Conservation (phyloP, 2,329 filamentous ascomycete genomes). For the Fusarium oligoseptatum region DNA sequence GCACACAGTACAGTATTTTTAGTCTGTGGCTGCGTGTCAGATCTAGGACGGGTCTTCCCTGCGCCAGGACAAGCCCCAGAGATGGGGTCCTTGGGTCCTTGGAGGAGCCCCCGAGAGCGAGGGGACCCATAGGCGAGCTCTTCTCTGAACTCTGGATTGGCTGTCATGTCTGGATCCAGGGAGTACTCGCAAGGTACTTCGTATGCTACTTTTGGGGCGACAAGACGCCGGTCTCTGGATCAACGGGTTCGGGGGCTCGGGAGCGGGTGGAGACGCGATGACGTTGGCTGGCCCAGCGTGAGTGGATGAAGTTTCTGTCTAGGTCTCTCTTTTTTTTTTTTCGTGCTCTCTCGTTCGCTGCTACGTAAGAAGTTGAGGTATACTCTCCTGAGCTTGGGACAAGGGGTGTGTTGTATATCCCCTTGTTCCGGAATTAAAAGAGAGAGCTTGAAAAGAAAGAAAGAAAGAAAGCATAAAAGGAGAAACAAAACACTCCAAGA, state of each 20-base stretch:
- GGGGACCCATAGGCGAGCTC: conserved; percentile 18
- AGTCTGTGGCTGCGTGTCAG: conserved; percentile 48
- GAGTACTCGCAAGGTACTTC: conserved; percentile 33
- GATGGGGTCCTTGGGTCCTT: conserved; percentile 30
- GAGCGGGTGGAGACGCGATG: conserved; percentile 48
- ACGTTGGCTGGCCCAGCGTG: conserved; percentile 41
- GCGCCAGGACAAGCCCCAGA: conserved; percentile 37
- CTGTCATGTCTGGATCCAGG: conserved; percentile 9
- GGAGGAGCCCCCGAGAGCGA: conserved; percentile 6
- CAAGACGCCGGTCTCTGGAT: conserved; percentile 40
- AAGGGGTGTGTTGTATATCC: not conserved
- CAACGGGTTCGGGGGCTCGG: conserved; percentile 49
- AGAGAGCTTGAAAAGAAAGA: not conserved
- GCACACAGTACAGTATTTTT: conserved; percentile 34
- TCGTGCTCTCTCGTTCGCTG: not conserved
- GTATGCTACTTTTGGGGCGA: conserved; percentile 33
- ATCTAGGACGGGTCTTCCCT: conserved; percentile 48
- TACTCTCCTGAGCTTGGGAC: conserved; percentile 5
- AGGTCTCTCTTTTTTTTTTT: conserved; percentile 1
- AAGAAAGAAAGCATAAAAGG: not conserved
- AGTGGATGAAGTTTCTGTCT: conserved; percentile 4
- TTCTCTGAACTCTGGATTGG: conserved; percentile 30
- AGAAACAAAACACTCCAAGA: conserved; percentile 8
- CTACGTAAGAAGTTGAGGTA: not conserved
- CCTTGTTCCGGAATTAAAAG: not conserved